Evolutionary conservation across 2,329 filamentous ascomycete species (phyloP).

Genomic region (Aspergillus carbonarius): DNA sequence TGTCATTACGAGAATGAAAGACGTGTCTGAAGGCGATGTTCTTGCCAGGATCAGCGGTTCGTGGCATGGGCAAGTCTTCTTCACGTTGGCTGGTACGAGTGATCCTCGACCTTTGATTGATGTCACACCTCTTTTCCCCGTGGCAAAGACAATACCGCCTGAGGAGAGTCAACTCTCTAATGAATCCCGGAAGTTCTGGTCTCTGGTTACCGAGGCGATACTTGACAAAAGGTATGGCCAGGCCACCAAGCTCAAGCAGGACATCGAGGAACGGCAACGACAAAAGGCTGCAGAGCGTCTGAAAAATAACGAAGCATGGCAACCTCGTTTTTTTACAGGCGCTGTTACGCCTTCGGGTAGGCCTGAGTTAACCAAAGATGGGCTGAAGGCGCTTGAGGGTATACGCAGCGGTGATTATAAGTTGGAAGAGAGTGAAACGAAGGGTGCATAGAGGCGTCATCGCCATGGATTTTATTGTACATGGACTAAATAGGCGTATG

Average conservation of each 20-base stretch:
- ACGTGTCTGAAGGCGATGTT: constrained; percentile 81
- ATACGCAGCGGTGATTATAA: constrained; percentile 54
- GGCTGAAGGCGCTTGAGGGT: constrained; percentile 56
- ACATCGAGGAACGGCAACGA: constrained; percentile 87
- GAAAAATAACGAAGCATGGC: constrained; percentile 66
- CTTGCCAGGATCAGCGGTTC: constrained; percentile 78
- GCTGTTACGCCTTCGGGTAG: constrained; percentile 60
- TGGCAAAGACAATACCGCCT: constrained; percentile 76
- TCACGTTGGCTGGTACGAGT: constrained; percentile 49
- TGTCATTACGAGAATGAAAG: constrained; percentile 73
- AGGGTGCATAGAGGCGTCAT: constrained; percentile 25
- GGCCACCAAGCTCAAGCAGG: constrained; percentile 83
- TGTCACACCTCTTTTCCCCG: constrained; percentile 76
- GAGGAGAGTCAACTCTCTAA: constrained; percentile 77
- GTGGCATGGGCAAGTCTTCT: constrained; percentile 74
- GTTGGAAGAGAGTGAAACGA: constrained; percentile 43
- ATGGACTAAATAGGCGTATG: not conserved
- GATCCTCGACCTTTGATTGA: constrained; percentile 77
- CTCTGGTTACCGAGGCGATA: constrained; percentile 83
- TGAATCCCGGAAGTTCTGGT: constrained; percentile 87
- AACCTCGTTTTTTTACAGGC: constrained; percentile 81
- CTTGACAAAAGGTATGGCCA: constrained; percentile 75
- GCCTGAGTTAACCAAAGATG: constrained; percentile 63
- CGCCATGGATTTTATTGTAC: constrained; percentile 9
- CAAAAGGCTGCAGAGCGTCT: constrained; percentile 80